Base-by-base conservation (phyloP, 2,329 filamentous ascomycete genomes). In the Tothia fuscella region DNA sequence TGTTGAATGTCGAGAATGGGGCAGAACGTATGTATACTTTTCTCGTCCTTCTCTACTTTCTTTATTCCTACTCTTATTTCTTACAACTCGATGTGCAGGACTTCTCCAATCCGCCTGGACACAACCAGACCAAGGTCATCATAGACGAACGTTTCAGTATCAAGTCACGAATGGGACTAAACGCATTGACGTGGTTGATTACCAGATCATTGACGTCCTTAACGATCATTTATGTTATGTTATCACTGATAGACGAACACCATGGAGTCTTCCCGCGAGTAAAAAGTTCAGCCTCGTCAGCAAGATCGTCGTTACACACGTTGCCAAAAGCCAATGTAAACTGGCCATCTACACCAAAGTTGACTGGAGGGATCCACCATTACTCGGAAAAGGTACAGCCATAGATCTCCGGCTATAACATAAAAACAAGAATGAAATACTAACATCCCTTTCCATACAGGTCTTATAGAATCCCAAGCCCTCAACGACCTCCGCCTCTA, bases 221-320 rank as follows among this genome's bases (percentile, higher is more conserved):
- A 71, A 69, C 46, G 67, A 71, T 38, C 67, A 71, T 51, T 63
- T 81, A 6, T 80, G 77, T 60, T 82, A 82, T 52, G 75, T 79
- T 29, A 65, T 81, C 17, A 76, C 74, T 1, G 76, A 80, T 51
- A 70, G 70, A 43, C 75, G 75, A 47, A 71, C 69, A 0, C 75
- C 77, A 1, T 93, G 86, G 85, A 86, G 94, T 64, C 70, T 96
- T 28, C 91, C 91, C 10, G 80, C 87, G 56, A 76, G 80, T 41
- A 70, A 77, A 37, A 74, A 77, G 39, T 93, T 96, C 62, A 80
- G 80, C 51, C 67, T 95, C 17, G 76, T 93, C 44, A 89, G 78
- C 50, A 95, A 94, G 61, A 78, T 94, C 48, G 86, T 95, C 48
- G 91, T 98, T 48, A 95, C 91, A 2, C 86, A 96, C 55, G 73